These are phyloP conservation scores for Leccinum obscurum DNA, from an alignment of 768 basidiomycete genomes.

Conservation along the genomic window DNA sequence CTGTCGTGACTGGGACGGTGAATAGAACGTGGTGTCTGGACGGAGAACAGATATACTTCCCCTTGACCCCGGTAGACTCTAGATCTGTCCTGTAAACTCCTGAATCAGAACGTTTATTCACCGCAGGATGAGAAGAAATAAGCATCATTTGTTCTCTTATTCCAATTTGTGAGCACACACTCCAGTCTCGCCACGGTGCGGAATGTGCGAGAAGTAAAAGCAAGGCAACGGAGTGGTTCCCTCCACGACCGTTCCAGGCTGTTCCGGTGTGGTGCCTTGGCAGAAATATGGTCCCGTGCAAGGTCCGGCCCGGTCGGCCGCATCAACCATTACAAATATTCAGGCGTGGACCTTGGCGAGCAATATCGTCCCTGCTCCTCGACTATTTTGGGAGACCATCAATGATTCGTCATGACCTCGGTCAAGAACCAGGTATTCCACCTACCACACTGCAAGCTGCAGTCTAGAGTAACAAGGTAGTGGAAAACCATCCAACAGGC, in stretches of 20 bases:
- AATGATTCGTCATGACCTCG: neutral
- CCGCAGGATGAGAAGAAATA: neutral
- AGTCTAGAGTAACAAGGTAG: neutral
- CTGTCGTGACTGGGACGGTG: neutral
- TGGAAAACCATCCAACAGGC: neutral
- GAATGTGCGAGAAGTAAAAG: neutral
- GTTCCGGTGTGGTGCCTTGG: neutral
- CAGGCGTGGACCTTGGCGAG: constrained; percentile 6
- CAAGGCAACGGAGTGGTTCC: neutral
- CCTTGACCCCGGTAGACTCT: neutral
- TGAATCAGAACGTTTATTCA: neutral
- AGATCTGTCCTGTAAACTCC: neutral
- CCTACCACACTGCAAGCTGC: neutral
- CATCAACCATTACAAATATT: neutral
- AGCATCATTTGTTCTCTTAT: neutral
- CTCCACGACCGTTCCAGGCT: neutral
- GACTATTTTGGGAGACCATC: neutral
- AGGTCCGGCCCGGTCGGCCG: constrained; percentile 2
- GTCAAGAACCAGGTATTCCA: neutral
- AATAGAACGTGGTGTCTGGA: neutral
- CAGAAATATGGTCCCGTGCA: neutral
- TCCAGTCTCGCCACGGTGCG: neutral
- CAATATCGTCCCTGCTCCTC: constrained; percentile 10
- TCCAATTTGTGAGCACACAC: neutral
- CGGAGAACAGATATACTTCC: neutral